Evolutionary conservation across 2,329 filamentous ascomycete genomes (phyloP), one percentile per base, ranked within the genome.

Genomic region (Cladophialophora yegresii): DNA sequence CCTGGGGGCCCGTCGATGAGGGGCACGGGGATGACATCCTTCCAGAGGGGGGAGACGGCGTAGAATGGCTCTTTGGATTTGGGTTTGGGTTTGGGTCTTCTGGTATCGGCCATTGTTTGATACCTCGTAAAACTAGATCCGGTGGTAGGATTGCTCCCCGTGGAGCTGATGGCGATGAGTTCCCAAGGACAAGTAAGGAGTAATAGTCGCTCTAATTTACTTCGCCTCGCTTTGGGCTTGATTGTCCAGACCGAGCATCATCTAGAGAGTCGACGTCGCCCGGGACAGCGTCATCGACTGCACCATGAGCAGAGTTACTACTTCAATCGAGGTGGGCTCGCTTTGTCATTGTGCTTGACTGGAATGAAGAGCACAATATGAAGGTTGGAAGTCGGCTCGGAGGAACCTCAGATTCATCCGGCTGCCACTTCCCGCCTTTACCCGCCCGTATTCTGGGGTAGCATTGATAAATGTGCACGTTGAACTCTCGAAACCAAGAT

Each of bases 11-110:
- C 90, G 78, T 97, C 93, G 73, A 92, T 85, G 72, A 95, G 88
- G 3, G 90, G 87, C 62, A 98, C 89, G 22, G 93, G 93, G 58
- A 86, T 81, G 58, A 97, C 83, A 78, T 96, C 92, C 70, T 91
- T 87, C 93, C 92, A 98, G 67, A 83, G 84, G 1, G 91, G 87
- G 75, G 93, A 87, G 66, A 83, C 81, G 58, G 84, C 82, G 75
- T 90, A 89, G 62, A 67, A 69, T 7, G 68, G 63, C 22, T 72
- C 67, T 61, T 60, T 68, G 45, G 64, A 62, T 61, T 64, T 67
- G 47, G 64, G 61, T 58, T 64, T 67, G 40, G 32, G 49, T 64
- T 63, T 69, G 54, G 32, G 61, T 61, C 30, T 67, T 67, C 75
- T 73, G 53, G 71, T 26, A 26, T 55, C 49, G 28, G 40, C 23